Evolutionary conservation across 345 rosid species (phyloP).

Genomic region (Rhizophora mangle): DNA sequence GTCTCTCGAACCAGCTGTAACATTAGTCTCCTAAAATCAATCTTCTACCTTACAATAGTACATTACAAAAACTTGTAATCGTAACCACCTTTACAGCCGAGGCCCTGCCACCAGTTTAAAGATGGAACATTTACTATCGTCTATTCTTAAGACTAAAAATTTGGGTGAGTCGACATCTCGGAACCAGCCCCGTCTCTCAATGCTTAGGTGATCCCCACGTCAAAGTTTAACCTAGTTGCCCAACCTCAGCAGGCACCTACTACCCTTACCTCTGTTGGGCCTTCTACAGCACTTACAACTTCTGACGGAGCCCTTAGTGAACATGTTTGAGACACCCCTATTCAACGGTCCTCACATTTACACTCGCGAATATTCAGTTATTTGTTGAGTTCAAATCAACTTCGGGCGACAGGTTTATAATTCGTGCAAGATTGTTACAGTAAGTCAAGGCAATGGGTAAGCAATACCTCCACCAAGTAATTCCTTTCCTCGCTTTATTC

Average conservation of each 20-base stretch:
- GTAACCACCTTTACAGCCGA: constrained; percentile 26
- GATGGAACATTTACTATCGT: constrained; percentile 36
- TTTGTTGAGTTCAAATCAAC: too few species aligned
- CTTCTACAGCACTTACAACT: constrained; percentile 15
- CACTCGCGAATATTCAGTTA: too few species aligned
- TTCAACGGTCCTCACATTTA: too few species aligned
- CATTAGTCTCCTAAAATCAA: constrained; percentile 33
- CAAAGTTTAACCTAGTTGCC: constrained; percentile 34
- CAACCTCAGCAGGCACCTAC: constrained; percentile 43
- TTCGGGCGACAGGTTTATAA: too few species aligned
- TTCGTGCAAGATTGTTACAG: too few species aligned
- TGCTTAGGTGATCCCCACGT: constrained; percentile 30
- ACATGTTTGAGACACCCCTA: too few species aligned
- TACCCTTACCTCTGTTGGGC: constrained; percentile 27
- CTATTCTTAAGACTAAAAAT: constrained; percentile 32
- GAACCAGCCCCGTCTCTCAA: constrained; percentile 31
- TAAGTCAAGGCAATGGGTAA: too few species aligned
- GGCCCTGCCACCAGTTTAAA: constrained; percentile 36
- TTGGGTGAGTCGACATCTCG: constrained; percentile 36
- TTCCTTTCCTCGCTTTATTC: too few species aligned
- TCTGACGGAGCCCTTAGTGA: constrained; percentile 33
- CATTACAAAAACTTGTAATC: constrained; percentile 27
- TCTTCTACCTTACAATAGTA: constrained; percentile 29
- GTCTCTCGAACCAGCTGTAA: not conserved
- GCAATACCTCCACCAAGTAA: too few species aligned